Percentiles rank a stretch among this genome's conserved stretches.
phyloP scores from a whole-genome alignment of 495 filamentous ascomycete genomes.

The Opeltia flavorubescens region DNA sequence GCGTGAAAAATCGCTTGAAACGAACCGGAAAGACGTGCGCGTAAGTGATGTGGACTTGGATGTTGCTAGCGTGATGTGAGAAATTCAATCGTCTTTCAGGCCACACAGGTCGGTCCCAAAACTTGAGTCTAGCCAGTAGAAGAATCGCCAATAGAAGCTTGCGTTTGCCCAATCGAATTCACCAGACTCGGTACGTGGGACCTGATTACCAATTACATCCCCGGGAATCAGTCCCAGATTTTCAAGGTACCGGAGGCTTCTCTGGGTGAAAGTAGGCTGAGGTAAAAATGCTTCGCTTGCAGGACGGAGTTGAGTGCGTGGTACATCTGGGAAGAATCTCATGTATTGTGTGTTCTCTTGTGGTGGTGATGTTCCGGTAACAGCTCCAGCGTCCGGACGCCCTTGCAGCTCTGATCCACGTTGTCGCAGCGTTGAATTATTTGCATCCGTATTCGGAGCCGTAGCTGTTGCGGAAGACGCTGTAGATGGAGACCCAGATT shows the following conservation, averaged over 20 bases:
- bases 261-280: conserved; percentile 44
- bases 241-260: conserved; percentile 45
- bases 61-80: no score
- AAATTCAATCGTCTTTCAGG: conserved; percentile 30
- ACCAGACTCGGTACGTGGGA: conserved; percentile 65
- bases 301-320: conserved; percentile 37
- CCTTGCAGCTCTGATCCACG: conserved; percentile 4
- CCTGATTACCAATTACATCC: conserved; percentile 65
- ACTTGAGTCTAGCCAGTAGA: conserved; percentile 32
- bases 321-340: conserved; percentile 35
- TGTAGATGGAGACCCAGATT: conserved; percentile 30
- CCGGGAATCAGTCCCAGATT: conserved; percentile 56
- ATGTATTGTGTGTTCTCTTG: conserved; percentile 26
- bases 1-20: no score
- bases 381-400: conserved; percentile 7
- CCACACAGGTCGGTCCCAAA: conserved; percentile 37
- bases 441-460: conserved; percentile 13
- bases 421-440: not conserved
- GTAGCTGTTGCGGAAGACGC: conserved; percentile 51
- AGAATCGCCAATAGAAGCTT: conserved; percentile 61
- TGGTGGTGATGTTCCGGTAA: conserved; percentile 15
- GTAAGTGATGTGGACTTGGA: no score
- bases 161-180: conserved; percentile 64
- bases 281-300: conserved; percentile 49
- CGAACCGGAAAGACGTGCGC: no score